Evolutionary conservation across 805 yeast species (phyloP).

Genomic region (Jamesozyma jinghongensis): DNA sequence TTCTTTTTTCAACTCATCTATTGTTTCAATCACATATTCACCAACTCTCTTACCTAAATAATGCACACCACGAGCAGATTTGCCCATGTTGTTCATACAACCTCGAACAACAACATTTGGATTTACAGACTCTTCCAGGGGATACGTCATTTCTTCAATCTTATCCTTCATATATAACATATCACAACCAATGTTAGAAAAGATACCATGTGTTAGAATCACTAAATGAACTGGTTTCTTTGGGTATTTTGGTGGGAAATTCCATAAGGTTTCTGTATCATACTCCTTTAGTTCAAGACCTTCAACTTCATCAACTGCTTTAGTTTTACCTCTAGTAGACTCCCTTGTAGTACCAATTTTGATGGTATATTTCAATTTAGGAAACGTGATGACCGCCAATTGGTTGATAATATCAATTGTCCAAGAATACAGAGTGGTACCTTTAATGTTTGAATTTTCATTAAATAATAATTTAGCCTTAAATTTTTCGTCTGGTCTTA

Average conservation of each 20-base stretch:
- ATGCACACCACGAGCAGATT: slow-evolving; percentile 82
- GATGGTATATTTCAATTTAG: slow-evolving; percentile 61
- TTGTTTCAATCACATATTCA: slow-evolving; percentile 42
- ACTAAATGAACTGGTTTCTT: slow-evolving; percentile 69
- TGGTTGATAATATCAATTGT: slow-evolving; percentile 73
- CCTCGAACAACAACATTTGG: slow-evolving; percentile 73
- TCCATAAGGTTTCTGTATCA: slow-evolving; percentile 71
- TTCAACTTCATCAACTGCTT: slow-evolving; percentile 2
- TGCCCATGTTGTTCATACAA: slow-evolving; percentile 71
- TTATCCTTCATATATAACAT: slow-evolving; percentile 79
- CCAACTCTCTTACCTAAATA: slow-evolving; percentile 78
- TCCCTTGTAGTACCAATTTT: slow-evolving; percentile 41
- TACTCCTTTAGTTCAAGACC: slow-evolving; percentile 28
- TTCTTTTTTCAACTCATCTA: slow-evolving; percentile 37
- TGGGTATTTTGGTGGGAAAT: slow-evolving; percentile 45
- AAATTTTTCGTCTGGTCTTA: slow-evolving; percentile 67
- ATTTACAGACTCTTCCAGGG: slow-evolving; percentile 13
- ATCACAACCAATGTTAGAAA: slow-evolving; percentile 83
- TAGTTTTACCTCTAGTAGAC: slow-evolving; percentile 10
- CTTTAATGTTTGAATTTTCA: slow-evolving; percentile 27
- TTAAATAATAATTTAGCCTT: slow-evolving; percentile 46
- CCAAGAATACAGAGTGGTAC: slow-evolving; percentile 49
- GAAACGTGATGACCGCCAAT: slow-evolving; percentile 58
- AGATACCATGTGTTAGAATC: slow-evolving; percentile 83
- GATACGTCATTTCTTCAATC: slow-evolving; percentile 40